Conservation (phyloP, 2,329 filamentous ascomycete species). For the Fusarium nisikadoi region DNA sequence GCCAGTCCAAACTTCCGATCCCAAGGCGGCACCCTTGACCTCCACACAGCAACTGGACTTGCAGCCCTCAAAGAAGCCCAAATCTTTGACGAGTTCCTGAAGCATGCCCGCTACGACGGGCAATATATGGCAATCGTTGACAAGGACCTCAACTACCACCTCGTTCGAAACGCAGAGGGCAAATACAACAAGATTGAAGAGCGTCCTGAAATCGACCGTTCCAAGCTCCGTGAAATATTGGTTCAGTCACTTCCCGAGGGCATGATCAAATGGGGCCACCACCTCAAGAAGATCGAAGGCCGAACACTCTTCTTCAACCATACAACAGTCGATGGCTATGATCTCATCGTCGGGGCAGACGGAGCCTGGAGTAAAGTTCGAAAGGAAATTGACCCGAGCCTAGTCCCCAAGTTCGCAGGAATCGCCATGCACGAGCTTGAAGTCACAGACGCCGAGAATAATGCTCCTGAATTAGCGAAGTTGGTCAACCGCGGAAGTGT, state of each 20-base stretch:
- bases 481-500: constrained; percentile 60
- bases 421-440: constrained; percentile 56
- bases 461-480: constrained; percentile 55
- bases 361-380: constrained; percentile 53
- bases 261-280: constrained; percentile 59
- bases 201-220: constrained; percentile 65
- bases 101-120: constrained; percentile 62
- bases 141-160: constrained; percentile 50
- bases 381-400: constrained; percentile 47
- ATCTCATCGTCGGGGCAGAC: constrained; percentile 52
- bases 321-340: constrained; percentile 50
- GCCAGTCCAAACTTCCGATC: constrained; percentile 55
- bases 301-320: constrained; percentile 53
- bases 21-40: constrained; percentile 65
- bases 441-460: constrained; percentile 54
- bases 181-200: constrained; percentile 45
- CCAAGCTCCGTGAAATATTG: constrained; percentile 56
- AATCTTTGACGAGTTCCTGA: constrained; percentile 61
- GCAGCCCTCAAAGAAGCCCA: constrained; percentile 61
- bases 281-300: constrained; percentile 53
- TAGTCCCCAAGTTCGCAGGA: constrained; percentile 58
- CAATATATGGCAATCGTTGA: constrained; percentile 61
- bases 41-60: constrained; percentile 63
- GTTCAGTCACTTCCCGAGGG: constrained; percentile 56
- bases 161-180: constrained; percentile 42